phyloP scores from a whole-genome alignment of 805 yeast species.

The Hanseniaspora clermontiae region DNA sequence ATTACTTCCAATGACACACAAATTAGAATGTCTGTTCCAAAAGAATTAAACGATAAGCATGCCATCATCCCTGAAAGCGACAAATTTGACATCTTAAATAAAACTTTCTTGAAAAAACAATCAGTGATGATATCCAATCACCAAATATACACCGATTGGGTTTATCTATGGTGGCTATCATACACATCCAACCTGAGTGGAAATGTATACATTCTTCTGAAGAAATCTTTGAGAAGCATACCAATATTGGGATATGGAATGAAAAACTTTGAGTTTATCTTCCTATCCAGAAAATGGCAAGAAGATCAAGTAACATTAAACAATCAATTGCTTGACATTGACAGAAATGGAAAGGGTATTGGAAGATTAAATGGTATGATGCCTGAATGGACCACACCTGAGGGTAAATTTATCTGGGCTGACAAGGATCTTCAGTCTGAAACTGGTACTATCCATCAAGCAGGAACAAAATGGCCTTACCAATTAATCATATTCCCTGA shows the following conservation, averaged over 20 bases:
- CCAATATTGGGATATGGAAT: constrained; percentile 83
- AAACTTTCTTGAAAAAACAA: constrained; percentile 33
- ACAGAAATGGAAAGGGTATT: constrained; percentile 45
- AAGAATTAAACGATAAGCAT: constrained; percentile 17
- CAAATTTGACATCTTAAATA: background rate
- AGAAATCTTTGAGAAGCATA: constrained; percentile 53
- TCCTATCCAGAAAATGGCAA: constrained; percentile 79
- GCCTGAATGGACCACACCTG: constrained; percentile 20
- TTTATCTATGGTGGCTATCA: constrained; percentile 73
- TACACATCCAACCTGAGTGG: constrained; percentile 57
- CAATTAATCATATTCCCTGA: constrained; percentile 80
- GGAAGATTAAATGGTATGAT: constrained; percentile 38
- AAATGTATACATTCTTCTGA: constrained; percentile 58
- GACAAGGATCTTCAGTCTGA: constrained; percentile 1
- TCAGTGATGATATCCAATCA: constrained; percentile 75
- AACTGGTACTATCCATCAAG: constrained; percentile 10
- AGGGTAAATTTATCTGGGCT: constrained; percentile 23
- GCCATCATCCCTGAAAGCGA: background rate
- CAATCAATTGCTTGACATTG: constrained; percentile 43
- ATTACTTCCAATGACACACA: constrained; percentile 38
- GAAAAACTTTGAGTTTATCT: constrained; percentile 64
- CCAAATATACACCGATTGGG: constrained; percentile 91
- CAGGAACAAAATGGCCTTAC: constrained; percentile 39
- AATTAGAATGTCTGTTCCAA: constrained; percentile 39
- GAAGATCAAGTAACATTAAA: constrained; percentile 50